phyloP scores from a whole-genome alignment of 306 rosid genomes.

The Cyamopsis tetragonoloba region DNA sequence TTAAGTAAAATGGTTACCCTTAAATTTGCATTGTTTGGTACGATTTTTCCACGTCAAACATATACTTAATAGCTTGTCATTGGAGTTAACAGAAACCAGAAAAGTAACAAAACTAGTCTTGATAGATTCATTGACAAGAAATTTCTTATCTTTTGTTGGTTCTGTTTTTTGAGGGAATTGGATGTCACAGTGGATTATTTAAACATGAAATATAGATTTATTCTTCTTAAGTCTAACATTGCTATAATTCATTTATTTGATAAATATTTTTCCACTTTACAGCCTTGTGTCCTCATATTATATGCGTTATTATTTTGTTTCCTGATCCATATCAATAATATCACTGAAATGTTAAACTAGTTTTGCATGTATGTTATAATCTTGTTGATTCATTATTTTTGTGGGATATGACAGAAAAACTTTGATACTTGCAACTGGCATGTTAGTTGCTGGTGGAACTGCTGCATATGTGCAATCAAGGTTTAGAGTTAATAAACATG shows the following conservation, averaged over 20 bases:
- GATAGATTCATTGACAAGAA: background rate
- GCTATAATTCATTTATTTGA: background rate
- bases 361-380: background rate
- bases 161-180: background rate
- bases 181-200: background rate
- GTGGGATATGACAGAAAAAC: constrained; percentile 48
- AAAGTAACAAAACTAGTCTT: background rate
- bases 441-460: constrained; percentile 70
- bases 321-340: background rate
- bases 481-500: constrained; percentile 32
- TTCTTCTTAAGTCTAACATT: background rate
- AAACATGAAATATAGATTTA: background rate
- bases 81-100: background rate
- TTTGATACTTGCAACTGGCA: constrained; percentile 71
- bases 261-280: background rate
- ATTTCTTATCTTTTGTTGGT: background rate
- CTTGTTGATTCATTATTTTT: constrained; percentile 3
- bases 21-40: background rate
- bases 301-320: background rate
- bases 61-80: background rate
- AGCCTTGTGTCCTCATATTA: background rate
- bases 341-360: background rate
- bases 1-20: background rate
- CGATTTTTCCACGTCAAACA: background rate
- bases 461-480: constrained; percentile 67